These are phyloP conservation scores for Phytophthora melonis DNA, from an alignment of 352 stramenopile species.

Conservation along the genomic window DNA sequence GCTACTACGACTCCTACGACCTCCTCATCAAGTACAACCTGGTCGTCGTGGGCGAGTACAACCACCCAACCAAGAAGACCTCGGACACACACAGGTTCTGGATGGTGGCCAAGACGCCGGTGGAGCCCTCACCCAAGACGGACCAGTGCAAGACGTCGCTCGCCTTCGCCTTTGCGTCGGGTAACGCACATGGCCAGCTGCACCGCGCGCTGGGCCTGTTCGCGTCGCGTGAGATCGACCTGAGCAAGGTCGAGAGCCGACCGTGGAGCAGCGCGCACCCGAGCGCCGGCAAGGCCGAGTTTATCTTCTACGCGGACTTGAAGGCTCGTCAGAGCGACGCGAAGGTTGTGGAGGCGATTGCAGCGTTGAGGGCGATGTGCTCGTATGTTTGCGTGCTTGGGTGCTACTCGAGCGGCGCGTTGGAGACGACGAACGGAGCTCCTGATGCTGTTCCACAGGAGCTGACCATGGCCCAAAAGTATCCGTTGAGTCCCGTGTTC, in stretches of 20 bases:
- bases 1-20: conserved; percentile 97
- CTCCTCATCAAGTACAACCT: conserved; percentile 77
- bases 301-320: conserved; percentile 82
- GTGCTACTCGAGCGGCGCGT: conserved; percentile 70
- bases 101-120: conserved; percentile 71
- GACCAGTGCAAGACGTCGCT: conserved; percentile 72
- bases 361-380: conserved; percentile 77
- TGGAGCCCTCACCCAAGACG: conserved; percentile 24
- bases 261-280: conserved; percentile 44
- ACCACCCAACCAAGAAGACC: conserved; percentile 30
- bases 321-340: conserved; percentile 68
- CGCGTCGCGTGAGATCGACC: conserved; percentile 65
- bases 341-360: conserved; percentile 75
- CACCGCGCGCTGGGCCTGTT: conserved; percentile 72
- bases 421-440: conserved; percentile 6
- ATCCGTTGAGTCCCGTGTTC: conserved; percentile 82
- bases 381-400: conserved; percentile 88
- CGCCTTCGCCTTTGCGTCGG: conserved; percentile 75
- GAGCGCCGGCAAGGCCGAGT: conserved; percentile 52
- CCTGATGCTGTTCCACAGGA: neutral
- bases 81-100: conserved; percentile 76
- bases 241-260: conserved; percentile 80
- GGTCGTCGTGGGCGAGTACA: conserved; percentile 71
- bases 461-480: conserved; percentile 61
- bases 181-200: conserved; percentile 67